These are phyloP conservation scores for Phytophthora hybrid DNA, from an alignment of 352 stramenopile genomes.

Conservation along the genomic window DNA sequence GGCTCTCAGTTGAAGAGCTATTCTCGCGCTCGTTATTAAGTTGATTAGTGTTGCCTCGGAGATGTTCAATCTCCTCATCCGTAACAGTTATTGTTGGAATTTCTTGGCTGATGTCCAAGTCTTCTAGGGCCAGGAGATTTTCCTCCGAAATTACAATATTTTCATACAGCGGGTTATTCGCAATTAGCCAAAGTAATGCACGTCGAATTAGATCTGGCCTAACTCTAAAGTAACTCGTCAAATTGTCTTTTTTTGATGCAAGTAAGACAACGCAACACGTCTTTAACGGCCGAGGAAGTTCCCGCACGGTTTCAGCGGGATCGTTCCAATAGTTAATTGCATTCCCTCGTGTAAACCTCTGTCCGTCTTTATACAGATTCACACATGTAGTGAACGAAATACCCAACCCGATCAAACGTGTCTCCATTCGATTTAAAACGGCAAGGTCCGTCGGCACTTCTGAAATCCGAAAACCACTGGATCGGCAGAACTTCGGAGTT, in stretches of 20 bases:
- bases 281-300: slow-evolving; percentile 5
- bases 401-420: slow-evolving; percentile 7
- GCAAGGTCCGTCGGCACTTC: slow-evolving; percentile 2
- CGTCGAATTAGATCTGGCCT: slow-evolving; percentile 1
- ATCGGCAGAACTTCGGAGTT: slow-evolving; percentile 14
- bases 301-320: background rate
- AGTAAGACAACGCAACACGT: slow-evolving; percentile 5
- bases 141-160: slow-evolving; percentile 4
- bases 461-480: slow-evolving; percentile 15
- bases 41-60: background rate
- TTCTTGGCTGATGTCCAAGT: background rate
- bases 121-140: background rate
- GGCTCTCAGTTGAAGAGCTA: no score
- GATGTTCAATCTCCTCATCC: background rate
- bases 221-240: background rate
- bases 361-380: slow-evolving; percentile 8
- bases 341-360: slow-evolving; percentile 4
- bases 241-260: background rate
- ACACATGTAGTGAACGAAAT: slow-evolving; percentile 22
- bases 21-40: no score
- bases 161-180: slow-evolving; percentile 10
- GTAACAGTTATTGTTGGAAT: no score
- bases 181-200: slow-evolving; percentile 7
- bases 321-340: slow-evolving; percentile 23
- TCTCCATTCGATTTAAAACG: slow-evolving; percentile 15